These are phyloP conservation scores for Oleoguttula mirabilis DNA, from an alignment of 495 filamentous ascomycete species.

Conservation along the genomic window DNA sequence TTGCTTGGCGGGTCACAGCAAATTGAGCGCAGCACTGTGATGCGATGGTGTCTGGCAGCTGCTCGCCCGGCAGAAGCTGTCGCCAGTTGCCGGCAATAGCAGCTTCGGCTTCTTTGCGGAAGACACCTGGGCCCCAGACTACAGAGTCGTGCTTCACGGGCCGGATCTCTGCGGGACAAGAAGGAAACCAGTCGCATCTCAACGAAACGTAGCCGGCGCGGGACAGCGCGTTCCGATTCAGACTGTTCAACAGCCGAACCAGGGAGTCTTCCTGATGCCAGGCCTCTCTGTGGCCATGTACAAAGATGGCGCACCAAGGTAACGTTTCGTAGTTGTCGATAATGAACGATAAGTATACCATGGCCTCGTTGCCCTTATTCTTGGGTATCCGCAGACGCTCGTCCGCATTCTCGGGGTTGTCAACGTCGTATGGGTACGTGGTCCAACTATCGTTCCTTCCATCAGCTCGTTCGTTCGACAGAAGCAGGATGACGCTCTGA, in stretches of 20 bases:
- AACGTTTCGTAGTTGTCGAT: conserved; percentile 58
- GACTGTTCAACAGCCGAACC: conserved; percentile 9
- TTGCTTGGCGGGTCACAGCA: conserved; percentile 29
- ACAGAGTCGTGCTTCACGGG: conserved; percentile 31
- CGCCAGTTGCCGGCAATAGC: conserved; percentile 29
- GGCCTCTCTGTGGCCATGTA: conserved; percentile 44
- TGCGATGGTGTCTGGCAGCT: conserved; percentile 42
- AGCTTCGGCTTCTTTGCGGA: conserved; percentile 4
- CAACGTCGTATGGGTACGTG: conserved; percentile 6
- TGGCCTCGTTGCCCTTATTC: conserved; percentile 62
- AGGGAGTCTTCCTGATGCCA: conserved; percentile 41
- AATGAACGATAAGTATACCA: conserved; percentile 60
- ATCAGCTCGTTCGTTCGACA: no score
- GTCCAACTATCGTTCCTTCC: no score
- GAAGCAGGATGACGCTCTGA: no score
- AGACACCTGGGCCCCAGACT: conserved; percentile 1
- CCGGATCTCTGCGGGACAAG: conserved; percentile 45
- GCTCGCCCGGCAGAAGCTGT: conserved; percentile 33
- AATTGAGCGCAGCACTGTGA: conserved; percentile 55
- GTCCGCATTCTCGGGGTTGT: conserved; percentile 7
- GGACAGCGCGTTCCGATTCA: conserved; percentile 31
- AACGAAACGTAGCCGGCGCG: conserved; percentile 40
- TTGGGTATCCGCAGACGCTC: conserved; percentile 1
- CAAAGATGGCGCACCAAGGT: conserved; percentile 54
- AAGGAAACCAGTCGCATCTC: conserved; percentile 38